These are phyloP conservation scores for Stephanodiscus triporus DNA, from an alignment of 108 stramenopile species.

Conservation along the genomic window DNA sequence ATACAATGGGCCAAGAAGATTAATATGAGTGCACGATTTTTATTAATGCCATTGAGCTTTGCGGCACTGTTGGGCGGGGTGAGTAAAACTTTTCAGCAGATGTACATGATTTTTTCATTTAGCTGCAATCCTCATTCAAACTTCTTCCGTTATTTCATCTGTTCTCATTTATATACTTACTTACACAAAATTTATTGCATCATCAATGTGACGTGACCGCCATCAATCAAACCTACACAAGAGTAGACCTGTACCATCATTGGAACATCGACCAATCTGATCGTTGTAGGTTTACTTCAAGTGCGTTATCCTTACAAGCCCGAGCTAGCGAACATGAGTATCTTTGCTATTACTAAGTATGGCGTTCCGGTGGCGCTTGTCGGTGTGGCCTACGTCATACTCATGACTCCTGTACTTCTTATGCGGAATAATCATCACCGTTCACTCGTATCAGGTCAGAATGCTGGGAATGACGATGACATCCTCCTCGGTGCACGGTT, in stretches of 20 bases:
- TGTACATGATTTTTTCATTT: not conserved
- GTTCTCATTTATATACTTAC: too few relatives aligned
- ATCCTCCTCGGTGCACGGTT: conserved; percentile 68
- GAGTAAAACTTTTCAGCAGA: not conserved
- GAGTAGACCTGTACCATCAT: conserved; percentile 78
- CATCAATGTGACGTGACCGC: too few relatives aligned
- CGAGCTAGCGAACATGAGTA: conserved; percentile 41
- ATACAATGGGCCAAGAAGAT: conserved; percentile 74
- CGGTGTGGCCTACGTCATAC: conserved; percentile 66
- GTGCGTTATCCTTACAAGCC: conserved; percentile 47
- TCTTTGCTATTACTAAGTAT: conserved; percentile 74
- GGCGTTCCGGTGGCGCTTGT: conserved; percentile 68
- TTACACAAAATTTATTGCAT: too few relatives aligned
- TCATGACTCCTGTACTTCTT: conserved; percentile 59
- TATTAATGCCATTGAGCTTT: conserved; percentile 78
- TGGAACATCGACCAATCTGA: conserved; percentile 87
- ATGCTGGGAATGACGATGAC: conserved; percentile 30
- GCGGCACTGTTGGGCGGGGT: conserved; percentile 82
- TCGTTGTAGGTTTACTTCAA: conserved; percentile 70
- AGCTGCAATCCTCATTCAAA: not conserved
- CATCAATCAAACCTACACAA: too few relatives aligned
- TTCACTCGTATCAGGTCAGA: not conserved
- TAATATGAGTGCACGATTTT: conserved; percentile 49
- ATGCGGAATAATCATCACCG: conserved; percentile 42
- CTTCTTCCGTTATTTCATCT: too few relatives aligned